These are phyloP conservation scores for Moniliophthora roreri DNA, from an alignment of 1,284 basidiomycete species.

Conservation along the genomic window DNA sequence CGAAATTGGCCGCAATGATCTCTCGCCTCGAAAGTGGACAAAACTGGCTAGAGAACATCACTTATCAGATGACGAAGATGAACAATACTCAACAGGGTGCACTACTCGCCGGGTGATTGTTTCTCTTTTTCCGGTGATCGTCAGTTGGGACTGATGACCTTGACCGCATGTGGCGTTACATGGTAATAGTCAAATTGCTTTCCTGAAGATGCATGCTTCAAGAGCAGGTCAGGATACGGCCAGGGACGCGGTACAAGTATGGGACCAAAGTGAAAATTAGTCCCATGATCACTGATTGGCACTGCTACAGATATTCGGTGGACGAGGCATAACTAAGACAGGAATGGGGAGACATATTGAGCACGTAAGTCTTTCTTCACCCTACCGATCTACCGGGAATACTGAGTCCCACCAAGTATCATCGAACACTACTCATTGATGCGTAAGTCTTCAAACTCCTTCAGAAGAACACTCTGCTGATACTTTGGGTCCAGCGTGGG, in stretches of 20 bases:
- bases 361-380: conserved; percentile 40
- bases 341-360: conserved; percentile 71
- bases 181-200: conserved; percentile 55
- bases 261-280: background rate
- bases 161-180: background rate
- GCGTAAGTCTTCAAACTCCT: conserved; percentile 29
- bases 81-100: conserved; percentile 35
- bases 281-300: conserved; percentile 2
- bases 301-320: conserved; percentile 61
- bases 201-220: conserved; percentile 67
- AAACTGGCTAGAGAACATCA: conserved; percentile 78
- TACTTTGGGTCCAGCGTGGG: conserved; percentile 29
- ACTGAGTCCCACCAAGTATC: conserved; percentile 44
- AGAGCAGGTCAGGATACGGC: conserved; percentile 59
- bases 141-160: conserved; percentile 7
- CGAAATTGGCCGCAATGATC: conserved; percentile 79
- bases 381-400: conserved; percentile 1
- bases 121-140: background rate
- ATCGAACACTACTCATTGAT: conserved; percentile 62
- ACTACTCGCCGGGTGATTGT: conserved; percentile 45
- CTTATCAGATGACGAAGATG: conserved; percentile 82
- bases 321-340: conserved; percentile 62
- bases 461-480: background rate
- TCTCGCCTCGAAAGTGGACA: conserved; percentile 73
- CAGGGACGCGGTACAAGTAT: conserved; percentile 57